Conservation (phyloP, 345 rosid genomes). For the Raphanus sativus region DNA sequence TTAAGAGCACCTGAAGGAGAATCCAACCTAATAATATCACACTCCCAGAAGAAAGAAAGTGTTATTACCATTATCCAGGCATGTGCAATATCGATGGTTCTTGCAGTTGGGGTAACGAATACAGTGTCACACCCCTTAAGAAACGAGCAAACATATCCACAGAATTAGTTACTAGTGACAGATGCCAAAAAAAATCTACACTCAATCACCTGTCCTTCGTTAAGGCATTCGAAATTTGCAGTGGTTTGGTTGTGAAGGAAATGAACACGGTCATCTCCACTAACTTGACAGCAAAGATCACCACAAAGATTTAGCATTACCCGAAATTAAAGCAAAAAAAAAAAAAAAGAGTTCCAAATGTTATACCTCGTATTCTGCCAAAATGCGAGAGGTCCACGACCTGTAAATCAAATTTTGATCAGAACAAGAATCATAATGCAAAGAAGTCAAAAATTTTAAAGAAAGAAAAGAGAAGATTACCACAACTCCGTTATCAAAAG, state of each 20-base stretch:
- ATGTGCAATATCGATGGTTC: constrained; percentile 81
- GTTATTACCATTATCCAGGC: constrained; percentile 80
- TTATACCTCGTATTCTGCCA: constrained; percentile 82
- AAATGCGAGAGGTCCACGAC: constrained; percentile 78
- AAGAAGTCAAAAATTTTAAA: not conserved
- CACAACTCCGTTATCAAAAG: constrained; percentile 62
- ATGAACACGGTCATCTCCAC: constrained; percentile 85
- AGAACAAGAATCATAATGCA: not conserved
- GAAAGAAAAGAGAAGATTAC: constrained; percentile 33
- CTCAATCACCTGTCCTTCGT: constrained; percentile 62
- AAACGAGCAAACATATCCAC: constrained; percentile 39
- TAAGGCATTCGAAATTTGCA: constrained; percentile 79
- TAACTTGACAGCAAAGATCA: constrained; percentile 48
- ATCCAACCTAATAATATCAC: too few relatives aligned
- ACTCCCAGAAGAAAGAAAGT: not conserved
- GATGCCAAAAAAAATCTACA: not conserved
- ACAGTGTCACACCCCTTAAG: constrained; percentile 87
- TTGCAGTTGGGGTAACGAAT: constrained; percentile 85
- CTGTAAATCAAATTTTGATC: constrained; percentile 34
- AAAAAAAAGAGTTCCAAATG: not conserved
- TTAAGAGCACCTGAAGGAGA: too few relatives aligned
- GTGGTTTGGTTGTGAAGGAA: constrained; percentile 97
- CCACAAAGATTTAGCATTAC: not conserved
- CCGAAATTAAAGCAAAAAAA: not conserved
- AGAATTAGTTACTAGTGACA: constrained; percentile 32